Percentiles rank a stretch among this genome's conserved stretches.
These are phyloP conservation scores for Mallotus nudiflorus DNA, from an alignment of 345 rosid species.

Conservation along the genomic window DNA sequence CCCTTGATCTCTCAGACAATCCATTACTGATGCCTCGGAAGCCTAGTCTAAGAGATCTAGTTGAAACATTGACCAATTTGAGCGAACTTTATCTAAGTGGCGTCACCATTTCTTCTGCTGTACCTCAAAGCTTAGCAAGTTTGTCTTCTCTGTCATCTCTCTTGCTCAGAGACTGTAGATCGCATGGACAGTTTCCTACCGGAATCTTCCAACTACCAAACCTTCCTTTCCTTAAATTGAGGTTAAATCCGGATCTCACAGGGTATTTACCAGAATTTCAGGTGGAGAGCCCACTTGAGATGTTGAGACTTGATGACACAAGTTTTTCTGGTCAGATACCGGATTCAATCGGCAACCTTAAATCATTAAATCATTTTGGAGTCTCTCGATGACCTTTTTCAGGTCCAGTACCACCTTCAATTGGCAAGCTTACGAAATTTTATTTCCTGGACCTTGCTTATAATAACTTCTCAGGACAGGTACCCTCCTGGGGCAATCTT, in stretches of 20 bases:
- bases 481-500: not conserved
- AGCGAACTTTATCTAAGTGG: not conserved
- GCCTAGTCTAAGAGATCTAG: not conserved
- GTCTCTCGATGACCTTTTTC: not conserved
- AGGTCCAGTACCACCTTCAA: conserved; percentile 16
- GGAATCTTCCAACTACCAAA: not conserved
- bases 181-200: not conserved
- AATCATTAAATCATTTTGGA: not conserved
- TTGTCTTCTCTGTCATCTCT: not conserved
- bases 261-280: conserved; percentile 21
- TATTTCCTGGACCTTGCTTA: not conserved
- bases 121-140: not conserved
- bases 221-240: not conserved
- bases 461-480: not conserved
- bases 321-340: conserved; percentile 11
- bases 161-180: not conserved
- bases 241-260: not conserved
- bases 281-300: not conserved
- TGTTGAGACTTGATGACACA: not conserved
- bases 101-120: not conserved
- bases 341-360: not conserved
- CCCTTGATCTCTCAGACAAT: not conserved
- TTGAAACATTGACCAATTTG: not conserved
- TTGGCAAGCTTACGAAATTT: conserved; percentile 11
- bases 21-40: not conserved